Percentiles rank a stretch among this genome's conserved stretches.
These are phyloP conservation scores for Trifolium dubium DNA, from an alignment of 306 rosid genomes.

Conservation along the genomic window DNA sequence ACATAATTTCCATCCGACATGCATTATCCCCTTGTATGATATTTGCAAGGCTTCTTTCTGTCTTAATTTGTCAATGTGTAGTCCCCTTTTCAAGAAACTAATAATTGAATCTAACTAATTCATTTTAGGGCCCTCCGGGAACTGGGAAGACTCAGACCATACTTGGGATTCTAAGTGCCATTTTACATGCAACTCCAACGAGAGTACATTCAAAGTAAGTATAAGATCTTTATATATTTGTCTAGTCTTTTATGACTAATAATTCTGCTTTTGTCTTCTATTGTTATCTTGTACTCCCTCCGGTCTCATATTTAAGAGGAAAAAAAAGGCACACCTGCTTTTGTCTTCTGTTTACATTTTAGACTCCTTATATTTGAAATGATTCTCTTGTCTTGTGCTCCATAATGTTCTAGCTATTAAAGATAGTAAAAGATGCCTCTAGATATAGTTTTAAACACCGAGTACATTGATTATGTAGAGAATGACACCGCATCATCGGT, in stretches of 20 bases:
- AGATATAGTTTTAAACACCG: no score
- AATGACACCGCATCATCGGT: no score
- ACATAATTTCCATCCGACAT: slow-evolving; percentile 33
- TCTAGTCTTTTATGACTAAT: slow-evolving; percentile 4
- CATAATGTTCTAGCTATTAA: no score
- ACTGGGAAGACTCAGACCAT: slow-evolving; percentile 97
- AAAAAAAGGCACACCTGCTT: no score
- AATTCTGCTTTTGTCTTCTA: slow-evolving; percentile 15
- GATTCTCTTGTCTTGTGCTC: no score
- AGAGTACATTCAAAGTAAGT: slow-evolving; percentile 81
- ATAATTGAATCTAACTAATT: slow-evolving; percentile 48
- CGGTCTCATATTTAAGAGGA: no score
- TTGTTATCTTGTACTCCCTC: slow-evolving; percentile 21
- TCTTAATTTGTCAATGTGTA: slow-evolving; percentile 24
- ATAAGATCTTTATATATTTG: slow-evolving; percentile 11
- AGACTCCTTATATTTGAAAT: no score
- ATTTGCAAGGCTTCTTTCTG: slow-evolving; percentile 8
- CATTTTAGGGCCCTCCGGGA: slow-evolving; percentile 96
- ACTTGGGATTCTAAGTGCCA: slow-evolving; percentile 90
- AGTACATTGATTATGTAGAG: no score
- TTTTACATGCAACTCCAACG: slow-evolving; percentile 91
- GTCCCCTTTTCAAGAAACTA: neutral
- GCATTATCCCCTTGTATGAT: slow-evolving; percentile 31
- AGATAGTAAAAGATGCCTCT: no score
- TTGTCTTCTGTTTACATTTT: no score